Evolutionary conservation across 2,329 filamentous ascomycete species (phyloP), one percentile per base, ranked within the genome.

Genomic region (Pyrenophora tritici-repentis): DNA sequence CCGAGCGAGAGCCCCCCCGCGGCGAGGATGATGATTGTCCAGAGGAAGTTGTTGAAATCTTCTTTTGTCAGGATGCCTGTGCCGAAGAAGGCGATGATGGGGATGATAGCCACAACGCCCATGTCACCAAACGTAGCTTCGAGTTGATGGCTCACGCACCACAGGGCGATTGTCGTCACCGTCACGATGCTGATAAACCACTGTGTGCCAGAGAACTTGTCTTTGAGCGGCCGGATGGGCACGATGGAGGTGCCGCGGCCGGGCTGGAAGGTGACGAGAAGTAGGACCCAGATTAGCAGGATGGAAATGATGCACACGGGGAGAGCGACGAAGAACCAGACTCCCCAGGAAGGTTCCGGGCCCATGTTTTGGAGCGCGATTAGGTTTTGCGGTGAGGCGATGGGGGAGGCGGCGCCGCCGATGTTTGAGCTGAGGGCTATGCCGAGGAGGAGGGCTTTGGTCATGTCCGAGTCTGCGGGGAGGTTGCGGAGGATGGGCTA

Each of bases 21-120:
- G 0, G 94, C 94, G 16, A 99, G 86, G 67, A 99, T 97, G 75
- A 99, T 97, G 75, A 99, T 99, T 16, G 95, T 99, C 94, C 94
- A 99, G 33, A 97, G 88, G 75, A 99, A 99, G 75, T 99, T 99
- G 80, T 99, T 99, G 73, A 99, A 99, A 76, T 99, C 94, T 75
- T 97, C 94, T 76, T 97, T 99, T 41, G 92, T 97, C 26, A 99
- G 81, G 61, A 97, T 93, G 9, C 94, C 94, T 2, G 91, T 92
- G 47, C 94, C 94, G 66, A 99, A 99, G 82, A 99, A 99, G 35
- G 97, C 81, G 3, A 96, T 89, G 43, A 99, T 88, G 5, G 94
- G 94, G 54, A 99, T 91, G 69, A 99, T 96, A 51, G 94, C 95
- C 35, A 99, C 89, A 45, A 99, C 92, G 45, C 94, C 94, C 94